Percentiles rank a stretch among this genome's conserved stretches.
These are phyloP conservation scores for Cylindricascospora bacillispora DNA, from an alignment of 1,139 yeast species.

Conservation along the genomic window DNA sequence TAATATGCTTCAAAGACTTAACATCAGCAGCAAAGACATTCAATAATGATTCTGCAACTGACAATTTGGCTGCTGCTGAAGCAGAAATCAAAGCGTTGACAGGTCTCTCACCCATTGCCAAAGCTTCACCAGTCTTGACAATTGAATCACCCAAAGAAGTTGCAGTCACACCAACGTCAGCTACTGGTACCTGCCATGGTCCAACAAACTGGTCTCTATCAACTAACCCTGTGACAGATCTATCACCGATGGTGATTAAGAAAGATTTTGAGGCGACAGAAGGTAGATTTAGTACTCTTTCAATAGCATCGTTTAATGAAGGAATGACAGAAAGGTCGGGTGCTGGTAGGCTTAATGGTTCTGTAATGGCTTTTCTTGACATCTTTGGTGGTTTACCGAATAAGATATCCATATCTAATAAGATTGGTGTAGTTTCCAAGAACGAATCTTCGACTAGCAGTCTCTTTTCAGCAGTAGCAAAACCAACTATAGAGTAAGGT, in stretches of 20 bases:
- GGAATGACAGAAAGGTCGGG: slow-evolving; percentile 30
- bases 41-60: slow-evolving; percentile 88
- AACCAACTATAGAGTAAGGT: slow-evolving; percentile 90
- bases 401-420: slow-evolving; percentile 89
- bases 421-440: slow-evolving; percentile 74
- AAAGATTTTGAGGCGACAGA: slow-evolving; percentile 93
- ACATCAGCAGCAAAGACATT: slow-evolving; percentile 88
- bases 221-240: slow-evolving; percentile 90
- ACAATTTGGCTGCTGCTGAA: slow-evolving; percentile 93
- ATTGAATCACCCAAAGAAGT: slow-evolving; percentile 66
- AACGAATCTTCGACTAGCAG: slow-evolving; percentile 70
- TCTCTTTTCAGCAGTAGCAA: slow-evolving; percentile 79
- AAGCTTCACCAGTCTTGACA: slow-evolving; percentile 79
- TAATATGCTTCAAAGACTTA: slow-evolving; percentile 58
- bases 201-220: slow-evolving; percentile 99
- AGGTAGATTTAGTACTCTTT: slow-evolving; percentile 79
- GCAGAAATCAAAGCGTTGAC: slow-evolving; percentile 79
- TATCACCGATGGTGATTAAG: slow-evolving; percentile 92
- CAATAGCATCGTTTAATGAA: slow-evolving; percentile 51
- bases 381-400: slow-evolving; percentile 97
- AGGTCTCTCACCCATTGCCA: slow-evolving; percentile 97
- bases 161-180: slow-evolving; percentile 96
- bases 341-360: slow-evolving; percentile 45
- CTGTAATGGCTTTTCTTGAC: slow-evolving; percentile 66
- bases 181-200: slow-evolving; percentile 99